phyloP scores from a whole-genome alignment of 345 rosid genomes.

The Dipteronia sinensis region DNA sequence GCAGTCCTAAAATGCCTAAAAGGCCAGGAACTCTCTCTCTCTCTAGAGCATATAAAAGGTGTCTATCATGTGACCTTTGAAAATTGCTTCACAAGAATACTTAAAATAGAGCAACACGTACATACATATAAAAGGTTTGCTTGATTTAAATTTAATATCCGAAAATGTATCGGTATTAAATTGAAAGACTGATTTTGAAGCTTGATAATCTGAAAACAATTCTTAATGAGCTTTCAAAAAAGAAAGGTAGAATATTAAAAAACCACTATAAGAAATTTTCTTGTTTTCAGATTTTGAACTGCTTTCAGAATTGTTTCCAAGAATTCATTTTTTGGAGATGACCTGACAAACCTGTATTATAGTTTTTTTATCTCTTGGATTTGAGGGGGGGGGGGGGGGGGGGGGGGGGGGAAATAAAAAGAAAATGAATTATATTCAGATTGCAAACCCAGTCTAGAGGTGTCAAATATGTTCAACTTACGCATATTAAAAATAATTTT shows the following conservation, averaged over 20 bases:
- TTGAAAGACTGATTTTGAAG: background rate
- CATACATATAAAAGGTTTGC: background rate
- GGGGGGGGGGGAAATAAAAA: no score
- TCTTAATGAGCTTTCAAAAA: background rate
- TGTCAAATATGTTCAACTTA: no score
- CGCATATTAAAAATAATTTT: no score
- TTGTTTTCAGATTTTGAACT: background rate
- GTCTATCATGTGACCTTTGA: background rate
- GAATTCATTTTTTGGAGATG: background rate
- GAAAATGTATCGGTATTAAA: background rate
- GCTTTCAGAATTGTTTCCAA: background rate
- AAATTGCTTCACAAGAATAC: background rate
- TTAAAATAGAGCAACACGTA: background rate
- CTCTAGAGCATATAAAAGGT: background rate
- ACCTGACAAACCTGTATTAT: background rate
- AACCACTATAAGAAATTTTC: background rate
- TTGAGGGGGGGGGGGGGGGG: no score
- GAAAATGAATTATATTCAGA: background rate
- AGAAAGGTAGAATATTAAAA: background rate
- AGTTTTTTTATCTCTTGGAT: background rate
- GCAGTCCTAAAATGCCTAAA: background rate
- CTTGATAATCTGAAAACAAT: background rate
- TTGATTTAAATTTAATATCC: background rate
- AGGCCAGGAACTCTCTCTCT: background rate
- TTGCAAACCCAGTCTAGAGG: background rate